phyloP scores from a whole-genome alignment of 2,329 filamentous ascomycete species.

The Rhinocladiella mackenziei region DNA sequence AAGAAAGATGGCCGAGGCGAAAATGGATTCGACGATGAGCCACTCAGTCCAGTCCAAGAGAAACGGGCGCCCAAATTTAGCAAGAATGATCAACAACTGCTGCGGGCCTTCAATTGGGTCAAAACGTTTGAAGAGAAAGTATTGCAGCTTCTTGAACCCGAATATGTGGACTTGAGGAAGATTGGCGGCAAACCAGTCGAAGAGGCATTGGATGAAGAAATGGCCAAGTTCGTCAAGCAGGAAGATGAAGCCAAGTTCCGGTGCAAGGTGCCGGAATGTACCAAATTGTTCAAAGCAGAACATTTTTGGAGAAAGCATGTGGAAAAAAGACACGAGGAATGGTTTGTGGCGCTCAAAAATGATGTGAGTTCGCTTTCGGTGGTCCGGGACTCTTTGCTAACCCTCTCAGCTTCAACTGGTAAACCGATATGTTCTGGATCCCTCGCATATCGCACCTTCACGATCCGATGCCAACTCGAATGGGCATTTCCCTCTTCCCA shows the following conservation, averaged over 20 bases:
- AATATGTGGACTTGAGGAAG: slow-evolving; percentile 80
- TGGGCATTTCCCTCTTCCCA: slow-evolving; percentile 82
- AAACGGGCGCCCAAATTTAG: slow-evolving; percentile 68
- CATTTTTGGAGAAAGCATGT: slow-evolving; percentile 98
- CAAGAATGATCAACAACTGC: slow-evolving; percentile 86
- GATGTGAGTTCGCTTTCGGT: no score
- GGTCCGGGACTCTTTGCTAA: no score
- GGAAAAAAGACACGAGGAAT: slow-evolving; percentile 90
- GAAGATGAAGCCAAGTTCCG: slow-evolving; percentile 96
- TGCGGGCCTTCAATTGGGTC: slow-evolving; percentile 97
- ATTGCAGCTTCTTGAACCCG: slow-evolving; percentile 84
- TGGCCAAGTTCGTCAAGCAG: slow-evolving; percentile 86
- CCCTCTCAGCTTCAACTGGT: slow-evolving; percentile 70
- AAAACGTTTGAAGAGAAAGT: slow-evolving; percentile 98
- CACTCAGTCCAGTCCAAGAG: slow-evolving; percentile 58
- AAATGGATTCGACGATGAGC: slow-evolving; percentile 58
- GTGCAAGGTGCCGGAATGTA: slow-evolving; percentile 93
- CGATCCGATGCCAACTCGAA: slow-evolving; percentile 92
- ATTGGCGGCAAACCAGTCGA: slow-evolving; percentile 83
- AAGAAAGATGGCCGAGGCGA: slow-evolving; percentile 65
- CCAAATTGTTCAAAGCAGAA: slow-evolving; percentile 94
- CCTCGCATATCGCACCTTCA: slow-evolving; percentile 88
- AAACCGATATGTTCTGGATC: slow-evolving; percentile 91
- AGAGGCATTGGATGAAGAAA: slow-evolving; percentile 80
- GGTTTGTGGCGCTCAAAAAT: slow-evolving; percentile 72